Percentiles rank a stretch among this genome's conserved stretches.
phyloP scores from a whole-genome alignment of 495 filamentous ascomycete species.

The Peziza echinospora region DNA sequence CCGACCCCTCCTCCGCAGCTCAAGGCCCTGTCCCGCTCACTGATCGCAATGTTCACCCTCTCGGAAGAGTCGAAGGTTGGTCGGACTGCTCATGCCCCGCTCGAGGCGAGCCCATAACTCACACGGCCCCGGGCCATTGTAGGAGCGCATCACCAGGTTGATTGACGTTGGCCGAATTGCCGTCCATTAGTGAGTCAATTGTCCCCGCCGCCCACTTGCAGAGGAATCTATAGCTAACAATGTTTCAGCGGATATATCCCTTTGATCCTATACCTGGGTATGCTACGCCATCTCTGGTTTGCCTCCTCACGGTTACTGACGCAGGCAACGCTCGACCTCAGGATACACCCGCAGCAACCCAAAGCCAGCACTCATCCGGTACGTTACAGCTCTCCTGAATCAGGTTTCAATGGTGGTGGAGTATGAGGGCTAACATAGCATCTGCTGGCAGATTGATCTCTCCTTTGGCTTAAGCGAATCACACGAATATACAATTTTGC shows the following conservation, averaged over 20 bases:
- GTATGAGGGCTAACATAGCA: no score
- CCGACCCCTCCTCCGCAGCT: constrained; percentile 4
- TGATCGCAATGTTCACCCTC: constrained; percentile 23
- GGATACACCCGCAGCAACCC: constrained; percentile 89
- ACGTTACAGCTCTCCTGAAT: constrained; percentile 18
- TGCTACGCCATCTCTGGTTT: constrained; percentile 12
- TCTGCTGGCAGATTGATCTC: constrained; percentile 20
- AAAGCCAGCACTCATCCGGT: constrained; percentile 84
- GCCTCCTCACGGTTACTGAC: not conserved
- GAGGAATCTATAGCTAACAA: no score
- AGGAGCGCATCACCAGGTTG: constrained; percentile 93
- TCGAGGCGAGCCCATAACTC: constrained; percentile 2
- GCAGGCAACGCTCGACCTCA: no score
- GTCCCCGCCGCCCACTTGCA: not conserved
- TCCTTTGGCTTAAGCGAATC: constrained; percentile 13
- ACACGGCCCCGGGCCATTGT: constrained; percentile 7
- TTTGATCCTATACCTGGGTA: constrained; percentile 92
- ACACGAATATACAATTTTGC: no score
- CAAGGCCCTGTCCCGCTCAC: not conserved
- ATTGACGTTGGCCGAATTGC: constrained; percentile 85
- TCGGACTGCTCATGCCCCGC: not conserved
- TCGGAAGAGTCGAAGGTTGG: constrained; percentile 90
- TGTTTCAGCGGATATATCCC: constrained; percentile 83
- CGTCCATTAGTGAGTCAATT: constrained; percentile 68
- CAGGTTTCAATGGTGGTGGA: no score